Percentiles rank a stretch among this genome's conserved stretches.
These are phyloP conservation scores for Eremothecium coryli DNA, from an alignment of 1,139 yeast species.

Conservation along the genomic window DNA sequence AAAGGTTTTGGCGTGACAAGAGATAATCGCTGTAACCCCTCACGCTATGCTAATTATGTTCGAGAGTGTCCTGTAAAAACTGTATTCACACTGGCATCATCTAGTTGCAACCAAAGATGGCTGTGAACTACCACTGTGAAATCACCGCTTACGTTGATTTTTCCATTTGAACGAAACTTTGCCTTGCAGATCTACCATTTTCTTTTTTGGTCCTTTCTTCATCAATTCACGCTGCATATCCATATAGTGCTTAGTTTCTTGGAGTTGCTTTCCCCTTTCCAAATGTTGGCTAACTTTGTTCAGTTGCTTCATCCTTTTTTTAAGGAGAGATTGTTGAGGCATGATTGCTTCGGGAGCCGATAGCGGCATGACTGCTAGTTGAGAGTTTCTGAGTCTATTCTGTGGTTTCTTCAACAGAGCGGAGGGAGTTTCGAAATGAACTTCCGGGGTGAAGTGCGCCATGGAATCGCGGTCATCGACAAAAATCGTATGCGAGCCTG, in stretches of 20 bases:
- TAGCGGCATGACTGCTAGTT: conserved; percentile 35
- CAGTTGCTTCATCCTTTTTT: conserved; percentile 51
- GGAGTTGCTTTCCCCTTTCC: conserved; percentile 58
- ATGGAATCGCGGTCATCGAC: conserved; percentile 56
- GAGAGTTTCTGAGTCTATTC: conserved; percentile 59
- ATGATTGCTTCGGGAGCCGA: conserved; percentile 13
- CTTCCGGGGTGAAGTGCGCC: conserved; percentile 51
- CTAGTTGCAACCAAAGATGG: too few relatives aligned
- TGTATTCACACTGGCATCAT: too few relatives aligned
- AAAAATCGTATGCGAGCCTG: conserved; percentile 75
- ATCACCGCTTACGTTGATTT: conserved; percentile 69
- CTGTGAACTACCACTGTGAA: too few relatives aligned
- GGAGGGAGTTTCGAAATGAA: conserved; percentile 61
- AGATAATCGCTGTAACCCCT: too few relatives aligned
- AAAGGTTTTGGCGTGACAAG: too few relatives aligned
- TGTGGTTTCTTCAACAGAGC: conserved; percentile 55
- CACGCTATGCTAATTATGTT: too few relatives aligned
- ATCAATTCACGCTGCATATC: conserved; percentile 73
- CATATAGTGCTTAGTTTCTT: conserved; percentile 61
- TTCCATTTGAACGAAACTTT: conserved; percentile 76
- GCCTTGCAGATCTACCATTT: conserved; percentile 56
- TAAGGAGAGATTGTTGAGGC: conserved; percentile 39
- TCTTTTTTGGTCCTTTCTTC: conserved; percentile 84
- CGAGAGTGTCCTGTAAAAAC: too few relatives aligned
- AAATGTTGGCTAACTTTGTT: conserved; percentile 48